A percentile compares a stretch with the other conserved stretches of the same genome.
phyloP scores from a whole-genome alignment of 2,329 filamentous ascomycete genomes.

The Cladosporium halotolerans region DNA sequence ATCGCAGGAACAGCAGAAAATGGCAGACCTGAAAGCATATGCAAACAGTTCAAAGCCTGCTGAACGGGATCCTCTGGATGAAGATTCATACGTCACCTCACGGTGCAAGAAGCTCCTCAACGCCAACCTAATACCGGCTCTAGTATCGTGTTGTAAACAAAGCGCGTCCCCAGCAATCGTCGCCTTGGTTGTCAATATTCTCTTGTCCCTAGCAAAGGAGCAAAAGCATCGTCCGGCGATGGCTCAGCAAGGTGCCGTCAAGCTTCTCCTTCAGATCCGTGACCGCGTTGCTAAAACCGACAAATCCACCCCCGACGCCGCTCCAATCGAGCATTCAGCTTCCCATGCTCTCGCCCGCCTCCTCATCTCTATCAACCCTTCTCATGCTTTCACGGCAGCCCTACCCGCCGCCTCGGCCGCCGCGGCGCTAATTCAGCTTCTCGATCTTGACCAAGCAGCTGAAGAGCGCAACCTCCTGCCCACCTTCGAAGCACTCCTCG shows the following conservation, averaged over 20 bases:
- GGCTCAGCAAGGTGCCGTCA: constrained; percentile 89
- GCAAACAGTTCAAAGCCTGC: constrained; percentile 70
- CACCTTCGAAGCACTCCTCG: constrained; percentile 83
- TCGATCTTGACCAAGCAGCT: constrained; percentile 55
- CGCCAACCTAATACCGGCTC: constrained; percentile 66
- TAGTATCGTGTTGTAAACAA: constrained; percentile 52
- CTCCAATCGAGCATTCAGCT: constrained; percentile 25
- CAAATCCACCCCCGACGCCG: constrained; percentile 26
- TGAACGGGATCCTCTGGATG: constrained; percentile 61
- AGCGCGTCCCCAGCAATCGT: constrained; percentile 58
- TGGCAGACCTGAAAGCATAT: constrained; percentile 88
- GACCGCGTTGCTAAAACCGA: constrained; percentile 51
- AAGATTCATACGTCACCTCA: constrained; percentile 66
- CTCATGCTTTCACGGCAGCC: constrained; percentile 74
- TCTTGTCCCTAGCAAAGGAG: constrained; percentile 71
- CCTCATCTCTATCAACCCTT: constrained; percentile 54
- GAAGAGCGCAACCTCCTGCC: constrained; percentile 70
- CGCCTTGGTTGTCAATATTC: constrained; percentile 65
- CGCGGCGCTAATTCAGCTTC: constrained; percentile 68
- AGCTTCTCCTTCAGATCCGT: constrained; percentile 69
- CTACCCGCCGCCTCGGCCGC: constrained; percentile 72
- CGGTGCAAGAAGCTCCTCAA: constrained; percentile 76
- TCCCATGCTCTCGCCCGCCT: constrained; percentile 47
- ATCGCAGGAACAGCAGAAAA: constrained; percentile 86
- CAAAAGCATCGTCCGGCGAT: constrained; percentile 68